A percentile compares a stretch with the other conserved stretches of the same genome.
phyloP scores from a whole-genome alignment of 805 yeast species.

The Vanderwaltozyma tropicalis region DNA sequence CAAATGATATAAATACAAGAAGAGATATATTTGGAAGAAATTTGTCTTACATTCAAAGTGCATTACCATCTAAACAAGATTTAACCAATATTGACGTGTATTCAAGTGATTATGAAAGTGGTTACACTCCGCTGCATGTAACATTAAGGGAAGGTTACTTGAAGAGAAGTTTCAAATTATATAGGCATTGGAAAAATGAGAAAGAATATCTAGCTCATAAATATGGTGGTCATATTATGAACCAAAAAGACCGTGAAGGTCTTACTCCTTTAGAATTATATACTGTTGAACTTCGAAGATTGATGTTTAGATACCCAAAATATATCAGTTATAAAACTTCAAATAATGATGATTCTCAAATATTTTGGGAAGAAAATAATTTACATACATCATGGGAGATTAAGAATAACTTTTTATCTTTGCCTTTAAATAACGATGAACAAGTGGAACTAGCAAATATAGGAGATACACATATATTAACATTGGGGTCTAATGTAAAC shows the following conservation, averaged over 20 bases:
- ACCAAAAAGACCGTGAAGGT: slow-evolving; percentile 57
- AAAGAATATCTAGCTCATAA: slow-evolving; percentile 13
- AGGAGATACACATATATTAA: slow-evolving; percentile 50
- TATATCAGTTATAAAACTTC: slow-evolving; percentile 1
- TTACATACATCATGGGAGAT: background rate
- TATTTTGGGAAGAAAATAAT: slow-evolving; percentile 4
- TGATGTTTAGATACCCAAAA: slow-evolving; percentile 7
- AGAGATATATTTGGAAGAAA: slow-evolving; percentile 65
- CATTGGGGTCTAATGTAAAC: slow-evolving; percentile 55
- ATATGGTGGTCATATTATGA: slow-evolving; percentile 24
- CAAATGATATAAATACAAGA: slow-evolving; percentile 6
- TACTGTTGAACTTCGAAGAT: slow-evolving; percentile 6
- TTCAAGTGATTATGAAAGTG: slow-evolving; percentile 58
- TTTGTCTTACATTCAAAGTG: slow-evolving; percentile 19
- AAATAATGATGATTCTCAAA: background rate
- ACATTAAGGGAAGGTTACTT: slow-evolving; percentile 32
- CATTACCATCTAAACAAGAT: slow-evolving; percentile 8
- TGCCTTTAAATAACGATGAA: slow-evolving; percentile 2
- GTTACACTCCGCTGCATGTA: slow-evolving; percentile 74
- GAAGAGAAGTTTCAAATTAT: slow-evolving; percentile 23
- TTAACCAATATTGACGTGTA: slow-evolving; percentile 28
- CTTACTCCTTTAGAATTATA: slow-evolving; percentile 64
- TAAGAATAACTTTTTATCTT: slow-evolving; percentile 3
- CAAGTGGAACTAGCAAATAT: slow-evolving; percentile 14
- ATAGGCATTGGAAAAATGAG: slow-evolving; percentile 20